Evolutionary conservation across 345 rosid genomes (phyloP).

Genomic region (Carallia pectinifolia): DNA sequence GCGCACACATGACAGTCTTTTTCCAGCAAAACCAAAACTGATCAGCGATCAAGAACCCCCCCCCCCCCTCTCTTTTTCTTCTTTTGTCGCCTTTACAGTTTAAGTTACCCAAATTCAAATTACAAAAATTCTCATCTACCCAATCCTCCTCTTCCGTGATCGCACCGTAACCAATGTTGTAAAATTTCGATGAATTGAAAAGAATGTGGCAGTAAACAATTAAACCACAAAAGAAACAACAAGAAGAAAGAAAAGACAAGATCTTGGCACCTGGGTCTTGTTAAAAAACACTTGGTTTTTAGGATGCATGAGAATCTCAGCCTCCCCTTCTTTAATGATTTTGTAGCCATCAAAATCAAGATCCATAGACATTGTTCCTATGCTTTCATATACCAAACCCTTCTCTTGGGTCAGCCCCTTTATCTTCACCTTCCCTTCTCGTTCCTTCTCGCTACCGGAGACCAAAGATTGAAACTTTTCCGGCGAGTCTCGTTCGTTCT

Average conservation of each 20-base stretch:
- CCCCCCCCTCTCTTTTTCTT: no score
- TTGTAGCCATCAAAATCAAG: constrained; percentile 65
- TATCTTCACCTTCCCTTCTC: not conserved
- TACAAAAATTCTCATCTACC: no score
- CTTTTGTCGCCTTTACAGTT: no score
- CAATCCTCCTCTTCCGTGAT: no score
- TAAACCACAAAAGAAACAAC: constrained; percentile 3
- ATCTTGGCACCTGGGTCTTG: constrained; percentile 70
- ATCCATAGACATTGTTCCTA: not conserved
- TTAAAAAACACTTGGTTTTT: constrained; percentile 93
- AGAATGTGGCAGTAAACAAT: no score
- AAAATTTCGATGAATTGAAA: no score
- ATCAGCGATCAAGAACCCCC: no score
- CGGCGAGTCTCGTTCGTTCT: not conserved
- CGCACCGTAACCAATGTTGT: no score
- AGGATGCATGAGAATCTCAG: constrained; percentile 90
- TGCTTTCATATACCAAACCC: constrained; percentile 2
- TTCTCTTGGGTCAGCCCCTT: not conserved
- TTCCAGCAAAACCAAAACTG: no score
- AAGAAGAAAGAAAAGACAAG: constrained; percentile 12
- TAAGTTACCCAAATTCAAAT: no score
- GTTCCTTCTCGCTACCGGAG: not conserved
- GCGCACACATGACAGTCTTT: no score
- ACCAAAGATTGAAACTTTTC: not conserved
- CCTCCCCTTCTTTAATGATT: constrained; percentile 90